These are phyloP conservation scores for Arachis stenosperma DNA, from an alignment of 306 rosid genomes.

Conservation along the genomic window DNA sequence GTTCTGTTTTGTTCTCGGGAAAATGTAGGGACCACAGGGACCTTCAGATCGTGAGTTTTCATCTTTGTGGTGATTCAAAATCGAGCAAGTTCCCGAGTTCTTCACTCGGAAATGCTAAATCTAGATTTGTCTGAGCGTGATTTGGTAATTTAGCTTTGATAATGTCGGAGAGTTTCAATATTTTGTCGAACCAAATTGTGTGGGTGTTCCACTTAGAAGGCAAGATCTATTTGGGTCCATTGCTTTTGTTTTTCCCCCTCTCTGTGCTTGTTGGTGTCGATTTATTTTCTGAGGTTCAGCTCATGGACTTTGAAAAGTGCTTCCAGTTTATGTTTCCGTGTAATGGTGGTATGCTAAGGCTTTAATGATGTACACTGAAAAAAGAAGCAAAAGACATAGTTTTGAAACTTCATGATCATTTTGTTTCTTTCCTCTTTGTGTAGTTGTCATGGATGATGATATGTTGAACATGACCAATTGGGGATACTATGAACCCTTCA, in stretches of 20 bases:
- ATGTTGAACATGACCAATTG: slow-evolving; percentile 91
- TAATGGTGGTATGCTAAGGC: not conserved
- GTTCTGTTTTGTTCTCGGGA: slow-evolving; percentile 31
- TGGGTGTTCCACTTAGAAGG: not conserved
- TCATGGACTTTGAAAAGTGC: slow-evolving; percentile 1
- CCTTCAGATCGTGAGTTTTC: slow-evolving; percentile 47
- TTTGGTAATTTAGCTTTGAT: slow-evolving; percentile 28
- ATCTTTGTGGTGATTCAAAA: slow-evolving; percentile 39
- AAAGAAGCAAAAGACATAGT: not conserved
- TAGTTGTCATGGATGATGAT: slow-evolving; percentile 93
- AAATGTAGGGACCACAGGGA: slow-evolving; percentile 42
- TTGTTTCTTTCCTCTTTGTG: slow-evolving; percentile 41
- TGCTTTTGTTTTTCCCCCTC: not conserved
- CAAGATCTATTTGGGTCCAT: slow-evolving; percentile 26
- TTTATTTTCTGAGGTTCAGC: not conserved
- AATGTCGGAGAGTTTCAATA: not conserved
- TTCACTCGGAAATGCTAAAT: slow-evolving; percentile 25
- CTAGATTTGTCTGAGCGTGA: slow-evolving; percentile 23
- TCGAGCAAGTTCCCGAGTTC: slow-evolving; percentile 31
- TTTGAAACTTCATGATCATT: slow-evolving; percentile 34
- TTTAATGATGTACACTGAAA: slow-evolving; percentile 39
- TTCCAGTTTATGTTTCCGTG: not conserved
- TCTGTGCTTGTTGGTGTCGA: not conserved
- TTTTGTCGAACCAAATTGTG: slow-evolving; percentile 21
- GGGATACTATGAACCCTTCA: slow-evolving; percentile 93